A percentile compares a stretch with the other conserved stretches of the same genome.
Conservation (phyloP, 768 basidiomycete species). For the Auricularia sp. region DNA sequence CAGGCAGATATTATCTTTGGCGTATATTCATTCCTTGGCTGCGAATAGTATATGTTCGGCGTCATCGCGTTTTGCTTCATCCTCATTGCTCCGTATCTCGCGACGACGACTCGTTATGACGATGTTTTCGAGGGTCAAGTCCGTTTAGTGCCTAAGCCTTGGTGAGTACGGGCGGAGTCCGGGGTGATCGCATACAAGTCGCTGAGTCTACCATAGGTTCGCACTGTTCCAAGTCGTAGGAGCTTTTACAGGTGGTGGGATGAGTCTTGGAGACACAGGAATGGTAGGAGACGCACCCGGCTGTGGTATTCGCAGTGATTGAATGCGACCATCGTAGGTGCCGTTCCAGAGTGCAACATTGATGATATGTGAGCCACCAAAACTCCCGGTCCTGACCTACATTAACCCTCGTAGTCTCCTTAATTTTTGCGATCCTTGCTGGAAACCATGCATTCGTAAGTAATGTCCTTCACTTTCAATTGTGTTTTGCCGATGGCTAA, state of each 20-base stretch:
- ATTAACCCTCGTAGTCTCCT: conserved; percentile 26
- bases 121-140: conserved; percentile 53
- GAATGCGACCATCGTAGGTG: conserved; percentile 39
- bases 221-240: conserved; percentile 78
- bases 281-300: not conserved
- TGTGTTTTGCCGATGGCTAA: not conserved
- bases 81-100: conserved; percentile 74
- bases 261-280: conserved; percentile 75
- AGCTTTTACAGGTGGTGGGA: conserved; percentile 81
- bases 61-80: conserved; percentile 59
- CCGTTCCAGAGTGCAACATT: conserved; percentile 85
- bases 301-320: not conserved
- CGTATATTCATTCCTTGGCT: not conserved
- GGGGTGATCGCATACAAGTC: too few relatives aligned
- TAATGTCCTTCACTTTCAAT: conserved; percentile 14
- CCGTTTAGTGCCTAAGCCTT: conserved; percentile 47
- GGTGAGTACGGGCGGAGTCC: conserved; percentile 33
- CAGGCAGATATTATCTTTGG: not conserved
- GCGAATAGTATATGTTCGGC: conserved; percentile 61
- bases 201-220: conserved; percentile 42
- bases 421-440: conserved; percentile 71
- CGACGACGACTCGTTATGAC: conserved; percentile 45
- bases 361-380: conserved; percentile 38
- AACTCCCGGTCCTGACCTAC: not conserved
- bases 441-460: conserved; percentile 91